Conservation (phyloP, 768 basidiomycete genomes). For the Naematelia encephala region DNA sequence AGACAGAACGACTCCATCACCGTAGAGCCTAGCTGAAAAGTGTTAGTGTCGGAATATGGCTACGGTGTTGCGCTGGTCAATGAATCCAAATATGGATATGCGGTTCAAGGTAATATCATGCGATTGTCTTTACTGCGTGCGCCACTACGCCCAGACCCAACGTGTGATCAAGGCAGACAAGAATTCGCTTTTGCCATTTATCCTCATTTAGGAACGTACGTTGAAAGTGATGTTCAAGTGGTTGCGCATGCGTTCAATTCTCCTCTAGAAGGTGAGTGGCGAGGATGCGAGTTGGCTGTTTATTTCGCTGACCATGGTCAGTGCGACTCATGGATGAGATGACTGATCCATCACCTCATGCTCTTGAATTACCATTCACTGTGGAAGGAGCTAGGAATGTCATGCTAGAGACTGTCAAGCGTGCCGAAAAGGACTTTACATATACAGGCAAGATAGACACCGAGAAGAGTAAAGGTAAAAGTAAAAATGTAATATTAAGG, state of each 20-base stretch:
- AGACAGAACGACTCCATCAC: not conserved
- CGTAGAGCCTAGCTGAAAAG: not conserved
- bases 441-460: constrained; percentile 46
- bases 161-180: constrained; percentile 55
- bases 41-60: constrained; percentile 62
- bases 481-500: constrained; percentile 67
- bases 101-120: constrained; percentile 75
- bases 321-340: not conserved
- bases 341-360: not conserved
- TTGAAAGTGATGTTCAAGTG: constrained; percentile 48
- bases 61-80: constrained; percentile 91
- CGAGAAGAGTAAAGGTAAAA: not conserved
- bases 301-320: not conserved
- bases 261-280: constrained; percentile 6
- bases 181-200: constrained; percentile 81
- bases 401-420: constrained; percentile 87
- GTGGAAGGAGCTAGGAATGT: constrained; percentile 68
- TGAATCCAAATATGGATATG: constrained; percentile 91
- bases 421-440: constrained; percentile 70
- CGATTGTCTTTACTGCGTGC: constrained; percentile 77
- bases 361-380: constrained; percentile 51
- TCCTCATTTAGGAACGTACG: constrained; percentile 59
- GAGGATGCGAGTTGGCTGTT: not conserved
- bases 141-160: constrained; percentile 62
- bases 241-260: constrained; percentile 11